Evolutionary conservation across 225 moss, liverwort and hornwort species (phyloP).

Genomic region (Pseudisothecium myosuroides): DNA sequence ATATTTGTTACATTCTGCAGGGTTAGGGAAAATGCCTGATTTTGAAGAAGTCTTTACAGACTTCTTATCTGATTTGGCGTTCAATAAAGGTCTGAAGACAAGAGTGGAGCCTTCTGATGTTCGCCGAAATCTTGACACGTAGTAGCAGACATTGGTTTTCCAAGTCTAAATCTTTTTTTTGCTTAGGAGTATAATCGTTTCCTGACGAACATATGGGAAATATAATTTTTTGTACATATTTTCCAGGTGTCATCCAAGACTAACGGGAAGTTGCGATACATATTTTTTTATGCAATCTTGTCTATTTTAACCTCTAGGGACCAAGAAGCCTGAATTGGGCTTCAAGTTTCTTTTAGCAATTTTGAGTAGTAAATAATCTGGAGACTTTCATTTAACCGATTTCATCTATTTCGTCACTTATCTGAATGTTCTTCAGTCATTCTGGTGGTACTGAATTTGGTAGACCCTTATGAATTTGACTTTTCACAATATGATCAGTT

Average conservation of each 20-base stretch:
- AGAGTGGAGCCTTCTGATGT: not conserved
- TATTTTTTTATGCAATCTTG: not conserved
- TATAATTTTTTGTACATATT: constrained; percentile 10
- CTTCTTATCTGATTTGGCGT: constrained; percentile 27
- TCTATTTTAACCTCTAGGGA: not conserved
- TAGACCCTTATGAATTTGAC: not conserved
- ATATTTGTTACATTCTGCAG: not conserved
- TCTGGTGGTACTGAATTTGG: not conserved
- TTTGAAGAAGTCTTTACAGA: constrained; percentile 37
- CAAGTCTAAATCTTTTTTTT: not conserved
- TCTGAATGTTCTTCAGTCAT: not conserved
- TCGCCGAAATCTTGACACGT: not conserved
- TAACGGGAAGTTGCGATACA: not conserved
- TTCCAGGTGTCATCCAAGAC: not conserved
- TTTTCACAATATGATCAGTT: not conserved
- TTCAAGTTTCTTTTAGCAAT: not conserved
- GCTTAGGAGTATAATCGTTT: not conserved
- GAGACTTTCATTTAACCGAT: not conserved
- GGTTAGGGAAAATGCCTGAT: constrained; percentile 51
- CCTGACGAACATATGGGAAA: not conserved
- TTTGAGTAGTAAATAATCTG: not conserved
- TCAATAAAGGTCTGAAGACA: not conserved
- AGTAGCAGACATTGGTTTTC: no score
- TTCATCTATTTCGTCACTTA: no score
- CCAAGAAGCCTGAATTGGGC: not conserved